Conservation (phyloP, 1,284 basidiomycete species). For the Ceratobasidium sp. region DNA sequence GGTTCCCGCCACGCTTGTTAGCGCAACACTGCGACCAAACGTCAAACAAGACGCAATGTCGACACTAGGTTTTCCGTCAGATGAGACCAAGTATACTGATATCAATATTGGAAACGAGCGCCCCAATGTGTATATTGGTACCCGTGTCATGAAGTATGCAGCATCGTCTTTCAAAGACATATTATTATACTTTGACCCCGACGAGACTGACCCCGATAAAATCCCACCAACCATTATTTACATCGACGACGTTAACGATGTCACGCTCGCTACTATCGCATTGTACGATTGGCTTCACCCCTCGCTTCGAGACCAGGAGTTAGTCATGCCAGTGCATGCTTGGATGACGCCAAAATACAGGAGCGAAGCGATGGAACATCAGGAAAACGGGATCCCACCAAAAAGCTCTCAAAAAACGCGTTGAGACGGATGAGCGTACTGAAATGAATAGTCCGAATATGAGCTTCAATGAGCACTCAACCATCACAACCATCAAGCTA, state of each 20-base stretch:
- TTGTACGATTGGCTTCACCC: neutral
- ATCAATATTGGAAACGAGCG: conserved; percentile 24
- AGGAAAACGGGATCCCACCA: neutral
- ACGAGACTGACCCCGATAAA: neutral
- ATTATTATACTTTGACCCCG: neutral
- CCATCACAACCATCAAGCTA: no score
- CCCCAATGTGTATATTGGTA: conserved; percentile 6
- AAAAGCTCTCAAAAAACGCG: no score
- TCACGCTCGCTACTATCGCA: conserved; percentile 5
- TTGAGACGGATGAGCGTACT: no score
- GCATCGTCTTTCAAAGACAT: neutral
- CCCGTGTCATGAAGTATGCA: neutral
- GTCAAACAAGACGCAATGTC: conserved; percentile 22
- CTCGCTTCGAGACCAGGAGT: neutral
- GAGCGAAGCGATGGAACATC: neutral
- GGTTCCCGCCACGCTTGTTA: neutral
- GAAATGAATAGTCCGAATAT: no score
- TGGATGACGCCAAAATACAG: conserved; percentile 3
- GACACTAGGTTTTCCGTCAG: neutral
- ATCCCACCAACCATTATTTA: conserved; percentile 3
- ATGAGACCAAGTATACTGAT: neutral
- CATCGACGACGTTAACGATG: conserved; percentile 5
- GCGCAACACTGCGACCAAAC: neutral
- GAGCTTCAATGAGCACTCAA: no score
- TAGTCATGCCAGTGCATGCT: neutral